A percentile compares a stretch with the other conserved stretches of the same genome.
phyloP scores from a whole-genome alignment of 2,329 filamentous ascomycete genomes.

The Pseudogymnoascus sp. region DNA sequence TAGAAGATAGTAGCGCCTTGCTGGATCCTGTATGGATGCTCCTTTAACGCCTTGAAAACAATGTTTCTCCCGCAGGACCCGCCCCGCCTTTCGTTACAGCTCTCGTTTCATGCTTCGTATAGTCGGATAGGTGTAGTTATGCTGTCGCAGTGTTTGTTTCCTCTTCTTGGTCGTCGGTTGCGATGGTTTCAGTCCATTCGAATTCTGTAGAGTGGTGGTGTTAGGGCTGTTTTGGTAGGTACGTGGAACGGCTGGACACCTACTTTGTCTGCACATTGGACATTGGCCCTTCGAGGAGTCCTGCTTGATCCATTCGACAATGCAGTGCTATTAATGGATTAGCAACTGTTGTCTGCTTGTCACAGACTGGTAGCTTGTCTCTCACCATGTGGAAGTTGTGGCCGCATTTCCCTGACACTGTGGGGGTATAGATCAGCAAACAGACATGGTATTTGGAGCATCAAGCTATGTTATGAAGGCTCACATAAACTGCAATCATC shows the following conservation, averaged over 20 bases:
- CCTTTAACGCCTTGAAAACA: slow-evolving; percentile 5
- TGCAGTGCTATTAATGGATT: slow-evolving; percentile 65
- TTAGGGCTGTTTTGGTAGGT: slow-evolving; percentile 20
- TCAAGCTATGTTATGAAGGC: slow-evolving; percentile 30
- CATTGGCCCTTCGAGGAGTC: slow-evolving; percentile 90
- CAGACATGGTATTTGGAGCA: not conserved
- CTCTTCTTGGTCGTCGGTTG: not conserved
- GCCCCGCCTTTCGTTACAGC: not conserved
- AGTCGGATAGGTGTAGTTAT: not conserved
- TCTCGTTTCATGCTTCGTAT: not conserved
- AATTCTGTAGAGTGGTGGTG: slow-evolving; percentile 37
- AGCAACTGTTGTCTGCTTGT: not conserved
- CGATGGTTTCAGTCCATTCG: slow-evolving; percentile 37
- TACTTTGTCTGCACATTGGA: slow-evolving; percentile 96
- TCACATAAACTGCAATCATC: slow-evolving; percentile 88
- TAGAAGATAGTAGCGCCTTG: not conserved
- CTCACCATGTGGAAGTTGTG: slow-evolving; percentile 96
- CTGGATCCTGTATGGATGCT: not conserved
- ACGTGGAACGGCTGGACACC: slow-evolving; percentile 22
- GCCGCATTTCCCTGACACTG: slow-evolving; percentile 92
- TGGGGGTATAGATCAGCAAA: slow-evolving; percentile 10
- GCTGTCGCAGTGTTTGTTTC: not conserved
- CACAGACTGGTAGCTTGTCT: slow-evolving; percentile 9
- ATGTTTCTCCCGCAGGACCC: not conserved
- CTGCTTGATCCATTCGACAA: slow-evolving; percentile 92